phyloP scores from a whole-genome alignment of 345 rosid species.

The Eucalyptus pauciflora region DNA sequence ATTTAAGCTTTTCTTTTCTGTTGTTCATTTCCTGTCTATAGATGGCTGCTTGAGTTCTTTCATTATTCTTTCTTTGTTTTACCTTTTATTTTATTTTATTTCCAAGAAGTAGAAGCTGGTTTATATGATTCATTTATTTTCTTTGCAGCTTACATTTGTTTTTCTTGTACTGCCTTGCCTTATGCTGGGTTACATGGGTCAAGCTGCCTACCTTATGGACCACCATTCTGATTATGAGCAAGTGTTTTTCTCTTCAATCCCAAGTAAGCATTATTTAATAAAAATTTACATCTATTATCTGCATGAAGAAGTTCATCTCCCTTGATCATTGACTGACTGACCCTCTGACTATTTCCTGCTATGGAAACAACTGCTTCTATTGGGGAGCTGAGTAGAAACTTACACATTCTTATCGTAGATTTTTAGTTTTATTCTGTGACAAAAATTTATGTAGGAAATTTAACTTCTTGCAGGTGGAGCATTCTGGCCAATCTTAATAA shows the following conservation, averaged over 20 bases:
- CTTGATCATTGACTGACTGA: background rate
- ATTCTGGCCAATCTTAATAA: conserved; percentile 80
- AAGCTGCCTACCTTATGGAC: conserved; percentile 89
- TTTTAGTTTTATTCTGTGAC: background rate
- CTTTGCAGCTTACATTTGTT: conserved; percentile 93
- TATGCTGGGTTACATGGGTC: conserved; percentile 94
- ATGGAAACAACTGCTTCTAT: background rate
- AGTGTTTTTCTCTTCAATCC: conserved; percentile 83
- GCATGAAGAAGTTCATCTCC: background rate
- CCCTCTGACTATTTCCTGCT: background rate
- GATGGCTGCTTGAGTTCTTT: background rate
- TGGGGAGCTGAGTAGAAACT: background rate
- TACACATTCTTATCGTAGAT: background rate
- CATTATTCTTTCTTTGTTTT: background rate
- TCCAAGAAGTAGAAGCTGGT: conserved; percentile 5
- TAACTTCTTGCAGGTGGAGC: conserved; percentile 42
- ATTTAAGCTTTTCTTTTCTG: background rate
- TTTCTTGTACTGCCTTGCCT: conserved; percentile 96
- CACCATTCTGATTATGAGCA: conserved; percentile 46
- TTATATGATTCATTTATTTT: conserved; percentile 14
- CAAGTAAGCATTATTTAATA: conserved; percentile 41
- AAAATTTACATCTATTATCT: background rate
- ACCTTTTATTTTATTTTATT: background rate
- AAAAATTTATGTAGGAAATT: background rate
- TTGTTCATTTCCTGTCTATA: background rate